Conservation (phyloP, 257 asterid genomes). For the Solanum ossicruentum region DNA sequence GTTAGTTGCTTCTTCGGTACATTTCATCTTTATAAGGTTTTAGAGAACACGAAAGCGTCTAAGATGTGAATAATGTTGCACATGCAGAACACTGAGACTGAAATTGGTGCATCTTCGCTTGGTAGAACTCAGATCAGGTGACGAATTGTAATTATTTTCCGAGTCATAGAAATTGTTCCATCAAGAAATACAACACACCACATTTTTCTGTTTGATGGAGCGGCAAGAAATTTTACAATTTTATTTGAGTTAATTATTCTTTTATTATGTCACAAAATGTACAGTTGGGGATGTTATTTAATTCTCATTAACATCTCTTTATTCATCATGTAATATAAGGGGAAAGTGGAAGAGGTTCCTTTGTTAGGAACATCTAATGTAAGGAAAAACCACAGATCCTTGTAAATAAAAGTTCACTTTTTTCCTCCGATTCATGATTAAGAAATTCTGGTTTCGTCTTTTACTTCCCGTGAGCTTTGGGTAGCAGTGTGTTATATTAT, state of each 20-base stretch:
- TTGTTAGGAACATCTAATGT: not conserved
- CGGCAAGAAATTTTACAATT: not conserved
- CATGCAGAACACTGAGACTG: conserved; percentile 73
- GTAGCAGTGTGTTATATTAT: not conserved
- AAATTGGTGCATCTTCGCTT: conserved; percentile 80
- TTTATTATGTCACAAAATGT: conserved; percentile 9
- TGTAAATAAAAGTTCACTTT: conserved; percentile 8
- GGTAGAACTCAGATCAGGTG: conserved; percentile 89
- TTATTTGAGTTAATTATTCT: not conserved
- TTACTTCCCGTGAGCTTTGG: not conserved
- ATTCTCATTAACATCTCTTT: conserved; percentile 30
- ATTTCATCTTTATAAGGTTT: not conserved
- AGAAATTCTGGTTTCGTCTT: not conserved
- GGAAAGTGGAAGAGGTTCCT: not conserved
- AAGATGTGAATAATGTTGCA: not conserved
- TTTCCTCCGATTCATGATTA: not conserved
- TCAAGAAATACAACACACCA: not conserved
- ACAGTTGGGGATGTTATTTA: conserved; percentile 36
- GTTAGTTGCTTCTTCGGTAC: not conserved
- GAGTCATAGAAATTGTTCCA: not conserved
- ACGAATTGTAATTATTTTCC: conserved; percentile 1
- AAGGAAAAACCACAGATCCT: not conserved
- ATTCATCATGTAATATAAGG: conserved; percentile 13
- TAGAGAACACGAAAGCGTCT: not conserved
- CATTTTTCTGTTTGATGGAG: not conserved